Conservation (phyloP, 441 rosid genomes). For the Biscutella laevigata region DNA sequence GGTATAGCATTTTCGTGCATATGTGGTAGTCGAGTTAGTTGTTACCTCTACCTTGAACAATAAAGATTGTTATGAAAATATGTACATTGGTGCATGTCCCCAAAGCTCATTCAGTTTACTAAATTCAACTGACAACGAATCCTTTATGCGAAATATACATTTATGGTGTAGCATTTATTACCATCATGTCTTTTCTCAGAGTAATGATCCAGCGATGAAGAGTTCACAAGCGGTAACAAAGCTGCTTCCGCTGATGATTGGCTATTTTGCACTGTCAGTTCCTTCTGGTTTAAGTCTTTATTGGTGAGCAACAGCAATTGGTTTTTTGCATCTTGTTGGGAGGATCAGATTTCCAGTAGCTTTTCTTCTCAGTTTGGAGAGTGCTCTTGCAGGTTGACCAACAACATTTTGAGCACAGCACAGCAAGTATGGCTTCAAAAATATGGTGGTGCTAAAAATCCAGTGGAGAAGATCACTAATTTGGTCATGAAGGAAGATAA, state of each 20-base stretch:
- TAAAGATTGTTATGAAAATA: neutral
- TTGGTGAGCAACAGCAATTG: slow-evolving; percentile 50
- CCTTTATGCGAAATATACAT: neutral
- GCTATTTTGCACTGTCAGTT: slow-evolving; percentile 89
- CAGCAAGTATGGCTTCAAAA: slow-evolving; percentile 97
- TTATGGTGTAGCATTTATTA: neutral
- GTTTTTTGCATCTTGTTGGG: neutral
- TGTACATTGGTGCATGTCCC: neutral
- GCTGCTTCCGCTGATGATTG: slow-evolving; percentile 80
- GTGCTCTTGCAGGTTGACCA: slow-evolving; percentile 61
- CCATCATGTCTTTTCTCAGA: slow-evolving; percentile 33
- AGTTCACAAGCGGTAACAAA: slow-evolving; percentile 75
- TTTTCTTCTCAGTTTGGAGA: slow-evolving; percentile 7
- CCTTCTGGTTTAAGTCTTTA: slow-evolving; percentile 98
- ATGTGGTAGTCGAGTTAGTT: neutral
- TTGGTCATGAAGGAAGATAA: slow-evolving; percentile 41
- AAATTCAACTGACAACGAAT: neutral
- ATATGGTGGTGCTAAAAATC: slow-evolving; percentile 67
- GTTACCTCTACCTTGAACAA: neutral
- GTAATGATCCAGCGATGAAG: slow-evolving; percentile 77
- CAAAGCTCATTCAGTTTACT: neutral
- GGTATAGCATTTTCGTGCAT: slow-evolving; percentile 31
- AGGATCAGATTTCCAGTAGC: neutral
- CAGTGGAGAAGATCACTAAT: slow-evolving; percentile 31
- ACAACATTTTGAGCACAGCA: slow-evolving; percentile 75